These are phyloP conservation scores for Aureoboletus auriporus DNA, from an alignment of 768 basidiomycete species.

Conservation along the genomic window DNA sequence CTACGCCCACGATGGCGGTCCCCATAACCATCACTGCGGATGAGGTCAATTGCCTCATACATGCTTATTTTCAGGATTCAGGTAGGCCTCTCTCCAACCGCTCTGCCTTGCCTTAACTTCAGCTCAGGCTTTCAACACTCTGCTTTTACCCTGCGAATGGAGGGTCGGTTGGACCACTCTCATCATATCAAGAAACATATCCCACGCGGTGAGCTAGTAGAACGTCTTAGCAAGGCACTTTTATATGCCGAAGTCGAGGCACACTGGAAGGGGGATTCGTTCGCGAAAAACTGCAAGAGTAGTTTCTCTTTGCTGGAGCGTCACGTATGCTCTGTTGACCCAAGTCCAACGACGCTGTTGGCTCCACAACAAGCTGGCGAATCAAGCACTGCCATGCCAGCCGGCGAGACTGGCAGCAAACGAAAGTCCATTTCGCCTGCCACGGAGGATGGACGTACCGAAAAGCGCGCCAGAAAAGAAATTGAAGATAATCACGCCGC, in stretches of 20 bases:
- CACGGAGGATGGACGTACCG: slow-evolving; percentile 45
- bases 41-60: slow-evolving; percentile 81
- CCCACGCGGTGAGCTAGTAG: slow-evolving; percentile 76
- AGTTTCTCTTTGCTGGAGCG: slow-evolving; percentile 72
- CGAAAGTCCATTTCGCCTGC: slow-evolving; percentile 50
- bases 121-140: slow-evolving; percentile 71
- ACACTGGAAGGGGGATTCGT: slow-evolving; percentile 66
- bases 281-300: slow-evolving; percentile 62
- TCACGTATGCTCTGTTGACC: slow-evolving; percentile 63
- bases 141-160: slow-evolving; percentile 75
- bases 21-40: slow-evolving; percentile 70
- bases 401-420: slow-evolving; percentile 34
- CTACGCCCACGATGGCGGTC: slow-evolving; percentile 29
- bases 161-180: slow-evolving; percentile 67
- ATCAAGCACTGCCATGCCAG: slow-evolving; percentile 1
- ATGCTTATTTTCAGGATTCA: slow-evolving; percentile 81
- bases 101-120: slow-evolving; percentile 4
- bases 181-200: slow-evolving; percentile 69
- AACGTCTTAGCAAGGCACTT: slow-evolving; percentile 75
- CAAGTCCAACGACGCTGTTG: slow-evolving; percentile 20
- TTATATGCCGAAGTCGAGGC: slow-evolving; percentile 81
- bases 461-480: slow-evolving; percentile 60
- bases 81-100: slow-evolving; percentile 38
- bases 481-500: slow-evolving; percentile 32
- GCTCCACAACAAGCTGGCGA: slow-evolving; percentile 19